Conservation (phyloP, 305 asterid genomes). For the Salvia sclarea region DNA sequence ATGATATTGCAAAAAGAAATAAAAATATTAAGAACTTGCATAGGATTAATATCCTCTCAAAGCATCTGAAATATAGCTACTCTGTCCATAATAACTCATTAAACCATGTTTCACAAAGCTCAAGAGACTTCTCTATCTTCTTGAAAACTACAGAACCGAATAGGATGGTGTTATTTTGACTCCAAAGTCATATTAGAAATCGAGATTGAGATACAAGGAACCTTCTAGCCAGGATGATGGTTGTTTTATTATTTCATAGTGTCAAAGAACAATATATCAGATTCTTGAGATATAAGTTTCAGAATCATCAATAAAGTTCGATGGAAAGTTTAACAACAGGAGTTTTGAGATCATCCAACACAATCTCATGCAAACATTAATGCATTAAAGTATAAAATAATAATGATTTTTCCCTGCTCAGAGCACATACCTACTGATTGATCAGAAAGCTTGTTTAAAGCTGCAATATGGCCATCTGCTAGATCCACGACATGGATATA, state of each 20-base stretch:
- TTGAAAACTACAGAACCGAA: background rate
- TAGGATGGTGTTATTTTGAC: background rate
- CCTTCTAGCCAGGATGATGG: too few species aligned
- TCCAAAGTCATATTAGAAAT: too few species aligned
- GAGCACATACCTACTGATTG: constrained; percentile 68
- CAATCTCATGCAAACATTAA: background rate
- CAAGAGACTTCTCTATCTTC: background rate
- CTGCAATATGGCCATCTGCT: constrained; percentile 95
- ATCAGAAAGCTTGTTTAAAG: constrained; percentile 75
- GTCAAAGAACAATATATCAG: background rate
- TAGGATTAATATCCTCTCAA: background rate
- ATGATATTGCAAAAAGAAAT: background rate
- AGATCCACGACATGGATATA: constrained; percentile 93
- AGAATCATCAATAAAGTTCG: background rate
- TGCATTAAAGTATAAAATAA: background rate
- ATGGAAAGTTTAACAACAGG: background rate
- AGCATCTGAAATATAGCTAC: constrained; percentile 3
- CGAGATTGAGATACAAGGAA: too few species aligned
- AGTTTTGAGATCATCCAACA: constrained; percentile 9
- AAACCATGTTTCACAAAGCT: background rate
- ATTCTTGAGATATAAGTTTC: background rate
- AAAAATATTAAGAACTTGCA: background rate
- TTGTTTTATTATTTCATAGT: too few species aligned
- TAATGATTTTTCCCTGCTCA: background rate
- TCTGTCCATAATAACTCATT: background rate